Evolutionary conservation across 1,139 yeast species (phyloP).

Genomic region (Candida sanyaensis): DNA sequence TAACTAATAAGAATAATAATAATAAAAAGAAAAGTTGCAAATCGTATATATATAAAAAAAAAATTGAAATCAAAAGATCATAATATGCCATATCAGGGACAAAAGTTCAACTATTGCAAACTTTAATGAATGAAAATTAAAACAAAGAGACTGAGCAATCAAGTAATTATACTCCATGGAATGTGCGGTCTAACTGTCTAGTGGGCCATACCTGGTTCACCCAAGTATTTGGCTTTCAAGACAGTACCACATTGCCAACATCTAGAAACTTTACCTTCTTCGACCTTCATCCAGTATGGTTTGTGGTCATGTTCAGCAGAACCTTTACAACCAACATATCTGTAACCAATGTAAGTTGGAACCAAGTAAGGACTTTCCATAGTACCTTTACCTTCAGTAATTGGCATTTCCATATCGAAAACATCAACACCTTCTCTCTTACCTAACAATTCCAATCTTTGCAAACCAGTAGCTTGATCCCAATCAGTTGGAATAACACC

Average conservation of each 20-base stretch:
- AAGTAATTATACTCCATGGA: not conserved
- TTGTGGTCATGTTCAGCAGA: conserved; percentile 82
- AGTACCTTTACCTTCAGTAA: conserved; percentile 87
- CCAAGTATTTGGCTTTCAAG: conserved; percentile 85
- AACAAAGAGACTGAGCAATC: not conserved
- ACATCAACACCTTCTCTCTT: conserved; percentile 95
- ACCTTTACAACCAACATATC: conserved; percentile 98
- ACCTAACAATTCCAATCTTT: conserved; percentile 93
- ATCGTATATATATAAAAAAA: not conserved
- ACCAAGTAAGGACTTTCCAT: conserved; percentile 82
- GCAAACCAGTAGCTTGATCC: conserved; percentile 98
- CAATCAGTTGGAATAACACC: conserved; percentile 90
- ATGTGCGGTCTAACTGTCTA: conserved; percentile 25
- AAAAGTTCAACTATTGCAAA: not conserved
- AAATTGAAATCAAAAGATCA: not conserved
- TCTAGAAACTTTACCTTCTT: conserved; percentile 81
- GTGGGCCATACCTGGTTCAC: conserved; percentile 69
- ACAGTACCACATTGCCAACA: conserved; percentile 99
- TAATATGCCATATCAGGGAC: not conserved
- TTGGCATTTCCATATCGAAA: conserved; percentile 89
- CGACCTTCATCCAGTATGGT: conserved; percentile 92
- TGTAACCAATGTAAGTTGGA: conserved; percentile 88
- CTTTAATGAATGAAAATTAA: not conserved
- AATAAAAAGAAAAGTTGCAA: conserved; percentile 1
- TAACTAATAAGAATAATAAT: not conserved